phyloP scores from a whole-genome alignment of 805 yeast genomes.

The Wickerhamiella shivajii region DNA sequence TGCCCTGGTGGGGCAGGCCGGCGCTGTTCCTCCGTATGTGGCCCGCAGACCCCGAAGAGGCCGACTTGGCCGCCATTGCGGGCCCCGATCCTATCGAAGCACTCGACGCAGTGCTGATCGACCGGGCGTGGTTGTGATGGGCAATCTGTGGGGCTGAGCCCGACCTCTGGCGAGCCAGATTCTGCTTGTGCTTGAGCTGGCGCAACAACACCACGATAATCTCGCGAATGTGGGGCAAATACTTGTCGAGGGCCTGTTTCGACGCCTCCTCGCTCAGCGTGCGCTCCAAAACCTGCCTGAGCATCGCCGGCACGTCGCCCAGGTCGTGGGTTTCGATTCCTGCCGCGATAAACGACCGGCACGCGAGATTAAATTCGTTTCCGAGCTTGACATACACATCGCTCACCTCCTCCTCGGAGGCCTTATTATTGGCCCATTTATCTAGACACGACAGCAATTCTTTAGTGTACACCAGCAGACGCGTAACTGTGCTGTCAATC shows the following conservation, averaged over 20 bases:
- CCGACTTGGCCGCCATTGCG: background rate
- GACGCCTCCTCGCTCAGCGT: slow-evolving; percentile 78
- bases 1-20: no score
- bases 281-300: slow-evolving; percentile 67
- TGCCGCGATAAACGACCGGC: slow-evolving; percentile 60
- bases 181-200: slow-evolving; percentile 68
- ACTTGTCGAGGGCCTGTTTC: slow-evolving; percentile 64
- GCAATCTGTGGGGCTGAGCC: no score
- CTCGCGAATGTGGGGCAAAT: slow-evolving; percentile 70
- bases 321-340: slow-evolving; percentile 68
- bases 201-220: slow-evolving; percentile 70
- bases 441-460: slow-evolving; percentile 74
- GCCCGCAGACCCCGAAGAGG: no score
- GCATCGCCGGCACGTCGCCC: slow-evolving; percentile 77
- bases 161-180: slow-evolving; percentile 28
- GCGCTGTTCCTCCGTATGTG: no score
- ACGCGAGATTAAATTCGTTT: slow-evolving; percentile 78
- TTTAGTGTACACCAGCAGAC: slow-evolving; percentile 75
- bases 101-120: background rate
- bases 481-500: slow-evolving; percentile 26
- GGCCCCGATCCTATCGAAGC: background rate
- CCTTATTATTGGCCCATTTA: slow-evolving; percentile 76
- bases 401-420: slow-evolving; percentile 71
- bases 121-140: no score
- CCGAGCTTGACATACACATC: slow-evolving; percentile 86